Base-by-base conservation (phyloP, 306 rosid species). In the Boehmeria nivea region DNA sequence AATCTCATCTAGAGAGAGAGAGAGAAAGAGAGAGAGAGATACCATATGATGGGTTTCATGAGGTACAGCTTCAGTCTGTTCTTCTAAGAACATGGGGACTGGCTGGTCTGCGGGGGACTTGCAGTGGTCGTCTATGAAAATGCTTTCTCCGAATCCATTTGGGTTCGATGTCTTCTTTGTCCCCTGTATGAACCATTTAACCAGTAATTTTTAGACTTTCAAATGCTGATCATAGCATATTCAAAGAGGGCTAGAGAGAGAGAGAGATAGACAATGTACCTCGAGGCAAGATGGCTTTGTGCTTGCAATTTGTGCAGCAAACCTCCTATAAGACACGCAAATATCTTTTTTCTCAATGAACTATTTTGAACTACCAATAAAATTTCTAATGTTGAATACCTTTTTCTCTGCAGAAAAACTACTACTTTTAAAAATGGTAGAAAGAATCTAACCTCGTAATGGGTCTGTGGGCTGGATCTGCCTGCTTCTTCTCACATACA, bases 61-160 rank as follows among this genome's bases (percentile, higher is more conserved):
- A 12, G 71, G 34, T 54, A 47, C 15, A 38, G 55, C 38, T 68
- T 68, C 79, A 40, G 75, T 79, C 23, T 72, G 23, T 34, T 77
- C 78, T 66, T 87, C 99, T 26, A 87, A 72, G 34, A 83, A 76
- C 96, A 93, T 93, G 8, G 96, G 90, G 64, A 75, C 95, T 28
- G 99, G 86, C n/a, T 81, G 86, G 3, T 85, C 94, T 44, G 55
- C 63, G 4, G 54, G 34, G 44, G 79, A 38, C 72, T 83, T 76
- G 72, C 56, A 76, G 38, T 85, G 96, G 4, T 93, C 95, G 56
- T 93, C 94, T 11, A 93, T 44, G 57, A 78, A 85, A 54, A 93
- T 85, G 62, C 58, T 54, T n/a, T 73, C 84, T 44, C 88, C 95
- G 76, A 85, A 93, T 27, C 69, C 78, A 55, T 62, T 78, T 14